phyloP scores from a whole-genome alignment of 2,329 filamentous ascomycete species.

The Sodiomyces alkalinus region DNA sequence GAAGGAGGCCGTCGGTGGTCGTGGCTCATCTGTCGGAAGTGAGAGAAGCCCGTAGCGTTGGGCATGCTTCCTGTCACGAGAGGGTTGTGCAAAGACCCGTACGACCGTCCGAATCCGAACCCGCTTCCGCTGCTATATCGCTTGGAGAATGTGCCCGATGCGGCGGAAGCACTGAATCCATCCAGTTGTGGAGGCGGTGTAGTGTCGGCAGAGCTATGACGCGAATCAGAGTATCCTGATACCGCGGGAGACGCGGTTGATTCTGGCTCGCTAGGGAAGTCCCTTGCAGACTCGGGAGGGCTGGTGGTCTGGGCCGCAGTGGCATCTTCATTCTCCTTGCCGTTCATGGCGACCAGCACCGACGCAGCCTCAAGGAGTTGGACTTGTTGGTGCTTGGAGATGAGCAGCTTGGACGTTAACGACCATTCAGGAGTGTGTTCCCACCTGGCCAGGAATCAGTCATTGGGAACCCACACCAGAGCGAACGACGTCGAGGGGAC shows the following conservation, averaged over 20 bases:
- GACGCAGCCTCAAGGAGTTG: constrained; percentile 93
- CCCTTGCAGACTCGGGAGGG: constrained; percentile 49
- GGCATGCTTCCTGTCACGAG: constrained; percentile 34
- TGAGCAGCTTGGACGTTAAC: constrained; percentile 89
- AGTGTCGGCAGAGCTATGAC: constrained; percentile 76
- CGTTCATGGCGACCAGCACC: constrained; percentile 87
- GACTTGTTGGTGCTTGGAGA: constrained; percentile 98
- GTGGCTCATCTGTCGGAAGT: constrained; percentile 60
- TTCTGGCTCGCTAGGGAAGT: constrained; percentile 64
- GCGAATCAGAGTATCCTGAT: constrained; percentile 65
- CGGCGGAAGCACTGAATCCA: constrained; percentile 37
- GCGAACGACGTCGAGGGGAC: too few relatives aligned
- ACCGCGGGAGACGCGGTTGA: constrained; percentile 62
- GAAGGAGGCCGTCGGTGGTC: constrained; percentile 59
- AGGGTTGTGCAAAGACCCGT: constrained; percentile 54
- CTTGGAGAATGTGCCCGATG: constrained; percentile 34
- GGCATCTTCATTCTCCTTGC: constrained; percentile 28
- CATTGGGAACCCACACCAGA: constrained; percentile 13
- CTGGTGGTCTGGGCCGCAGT: too few relatives aligned
- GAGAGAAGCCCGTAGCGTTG: constrained; percentile 29
- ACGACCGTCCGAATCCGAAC: constrained; percentile 59
- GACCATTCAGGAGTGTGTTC: constrained; percentile 98
- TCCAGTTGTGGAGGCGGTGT: constrained; percentile 76
- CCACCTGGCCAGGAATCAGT: constrained; percentile 53
- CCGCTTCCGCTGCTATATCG: constrained; percentile 41